These are phyloP conservation scores for Plantago ovata DNA, from an alignment of 257 asterid species.

Conservation along the genomic window DNA sequence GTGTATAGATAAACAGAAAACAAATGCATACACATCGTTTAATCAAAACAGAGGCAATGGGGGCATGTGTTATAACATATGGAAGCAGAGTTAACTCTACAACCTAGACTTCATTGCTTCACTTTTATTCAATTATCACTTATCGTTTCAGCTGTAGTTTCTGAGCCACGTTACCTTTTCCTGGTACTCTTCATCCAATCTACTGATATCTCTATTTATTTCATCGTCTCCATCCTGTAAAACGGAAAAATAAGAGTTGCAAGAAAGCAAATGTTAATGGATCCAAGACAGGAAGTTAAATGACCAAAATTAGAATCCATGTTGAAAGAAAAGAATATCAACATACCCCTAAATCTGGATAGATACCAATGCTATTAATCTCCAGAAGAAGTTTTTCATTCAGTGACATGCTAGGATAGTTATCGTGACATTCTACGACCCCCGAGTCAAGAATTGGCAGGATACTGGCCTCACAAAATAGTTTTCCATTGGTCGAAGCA, in stretches of 20 bases:
- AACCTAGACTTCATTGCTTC: not conserved
- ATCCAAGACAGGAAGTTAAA: conserved; percentile 19
- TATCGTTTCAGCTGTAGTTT: conserved; percentile 13
- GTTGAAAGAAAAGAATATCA: conserved; percentile 16
- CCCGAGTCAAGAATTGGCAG: conserved; percentile 33
- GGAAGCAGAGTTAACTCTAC: conserved; percentile 1
- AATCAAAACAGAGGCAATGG: conserved; percentile 2
- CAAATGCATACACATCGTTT: not conserved
- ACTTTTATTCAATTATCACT: not conserved
- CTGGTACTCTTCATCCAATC: conserved; percentile 53
- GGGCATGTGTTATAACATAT: conserved; percentile 6
- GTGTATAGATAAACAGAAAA: not conserved
- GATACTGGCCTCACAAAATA: conserved; percentile 34
- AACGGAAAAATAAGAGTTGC: conserved; percentile 32
- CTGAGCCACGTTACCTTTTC: conserved; percentile 59
- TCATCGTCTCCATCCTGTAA: conserved; percentile 63
- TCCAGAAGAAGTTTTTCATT: conserved; percentile 74
- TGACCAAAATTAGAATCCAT: conserved; percentile 17
- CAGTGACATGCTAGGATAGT: conserved; percentile 58
- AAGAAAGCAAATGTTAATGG: conserved; percentile 7
- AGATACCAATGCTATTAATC: conserved; percentile 72
- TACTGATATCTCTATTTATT: conserved; percentile 48
- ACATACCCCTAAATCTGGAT: conserved; percentile 76
- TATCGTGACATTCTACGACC: conserved; percentile 37
- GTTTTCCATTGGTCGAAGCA: conserved; percentile 47